Percentiles rank a stretch among this genome's conserved stretches.
Evolutionary conservation across 164 flowering plant species (phyloP).

Genomic region (Amborella trichopoda): DNA sequence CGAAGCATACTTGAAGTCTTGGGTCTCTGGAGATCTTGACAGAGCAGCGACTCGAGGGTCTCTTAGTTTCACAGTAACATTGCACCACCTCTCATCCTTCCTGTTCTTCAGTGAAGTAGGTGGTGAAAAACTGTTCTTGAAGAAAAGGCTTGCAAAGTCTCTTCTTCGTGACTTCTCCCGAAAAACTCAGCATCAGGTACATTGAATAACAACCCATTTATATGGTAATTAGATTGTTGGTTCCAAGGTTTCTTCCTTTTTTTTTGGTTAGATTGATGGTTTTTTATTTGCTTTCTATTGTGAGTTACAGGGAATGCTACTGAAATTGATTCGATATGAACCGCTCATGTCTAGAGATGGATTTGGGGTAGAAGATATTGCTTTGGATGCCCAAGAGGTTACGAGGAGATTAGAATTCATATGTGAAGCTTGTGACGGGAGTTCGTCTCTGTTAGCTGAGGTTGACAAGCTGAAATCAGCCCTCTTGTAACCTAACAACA

Average conservation of each 20-base stretch:
- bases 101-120: slow-evolving; percentile 22
- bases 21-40: slow-evolving; percentile 83
- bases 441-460: slow-evolving; percentile 31
- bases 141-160: slow-evolving; percentile 52
- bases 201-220: slow-evolving; percentile 3
- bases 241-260: neutral
- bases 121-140: slow-evolving; percentile 21
- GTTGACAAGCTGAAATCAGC: slow-evolving; percentile 44
- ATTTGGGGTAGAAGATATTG: slow-evolving; percentile 10
- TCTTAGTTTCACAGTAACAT: slow-evolving; percentile 38
- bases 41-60: slow-evolving; percentile 58
- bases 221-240: neutral
- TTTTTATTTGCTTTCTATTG: neutral
- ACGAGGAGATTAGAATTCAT: slow-evolving; percentile 38
- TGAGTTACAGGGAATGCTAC: slow-evolving; percentile 49
- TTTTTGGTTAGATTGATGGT: neutral
- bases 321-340: slow-evolving; percentile 40
- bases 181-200: slow-evolving; percentile 64
- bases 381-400: slow-evolving; percentile 8
- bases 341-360: slow-evolving; percentile 5
- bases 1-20: slow-evolving; percentile 83
- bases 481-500: neutral
- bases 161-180: slow-evolving; percentile 63
- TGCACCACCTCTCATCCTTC: slow-evolving; percentile 80
- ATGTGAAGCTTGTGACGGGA: slow-evolving; percentile 58